Base-by-base conservation (phyloP, 192 early-diverging fungal species). In the Coemansia sp. region DNA sequence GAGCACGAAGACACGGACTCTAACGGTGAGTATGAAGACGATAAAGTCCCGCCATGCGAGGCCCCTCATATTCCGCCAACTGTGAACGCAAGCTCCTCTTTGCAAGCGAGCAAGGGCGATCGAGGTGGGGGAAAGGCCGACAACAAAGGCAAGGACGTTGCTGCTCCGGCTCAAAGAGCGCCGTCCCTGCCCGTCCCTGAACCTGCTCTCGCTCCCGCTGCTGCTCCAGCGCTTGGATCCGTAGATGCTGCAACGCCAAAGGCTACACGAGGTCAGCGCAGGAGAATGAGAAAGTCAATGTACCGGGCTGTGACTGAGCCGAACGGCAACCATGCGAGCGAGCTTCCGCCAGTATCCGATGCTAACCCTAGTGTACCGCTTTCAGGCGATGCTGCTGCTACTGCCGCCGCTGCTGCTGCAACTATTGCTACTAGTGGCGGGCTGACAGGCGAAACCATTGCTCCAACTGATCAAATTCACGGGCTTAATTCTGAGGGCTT, bases 21-120 rank as follows among this genome's bases (percentile, higher is more conserved):
- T 14, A 45, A 59, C 28, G 45, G 35, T 9, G 43, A 55, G 33
- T 71, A 48, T 46, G 62, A 71, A 23, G 58, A 65, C 24, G 63
- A 58, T 16, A 53, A 31, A 7, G 28, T 43, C 40, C 13, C 40
- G 40, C 14, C 40, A 43, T 16, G 40, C 40, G 16, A 43, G 13
- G 40, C 14, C 5, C 28, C 51, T 5, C 26, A 31, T 18, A 28
- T 28, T 13, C 51, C 51, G 14, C 31, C 26, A 14, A 7, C 51
- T 55, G 51, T 7, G 26, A 28, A 21, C 11, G 51, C 26, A 2
- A 33, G 13, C 51, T 55, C 28, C 31, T 16, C 51, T 11, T 13
- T 13, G 31, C 51, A 6, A 33, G 51, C 24, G 51, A 55, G 13
- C 5, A 55, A 26, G 28, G 16, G 28, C 2, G 24, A 26, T 55